Conservation (phyloP, 305 asterid genomes). For the Solanum chacoense region DNA sequence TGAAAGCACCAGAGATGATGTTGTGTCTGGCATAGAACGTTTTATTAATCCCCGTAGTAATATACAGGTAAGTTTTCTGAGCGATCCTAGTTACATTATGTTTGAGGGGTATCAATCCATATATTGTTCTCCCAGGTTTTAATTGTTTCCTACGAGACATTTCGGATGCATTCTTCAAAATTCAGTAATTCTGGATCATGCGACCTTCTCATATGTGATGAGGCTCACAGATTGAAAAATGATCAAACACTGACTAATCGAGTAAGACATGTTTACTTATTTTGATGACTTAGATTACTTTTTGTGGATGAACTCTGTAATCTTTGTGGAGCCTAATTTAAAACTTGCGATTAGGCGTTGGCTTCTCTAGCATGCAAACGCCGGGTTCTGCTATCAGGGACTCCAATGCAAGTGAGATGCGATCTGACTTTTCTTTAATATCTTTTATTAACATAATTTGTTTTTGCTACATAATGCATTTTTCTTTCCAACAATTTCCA, state of each 20-base stretch:
- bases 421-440: conserved; percentile 4
- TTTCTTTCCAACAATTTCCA: conserved; percentile 18
- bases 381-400: conserved; percentile 82
- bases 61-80: conserved; percentile 45
- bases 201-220: conserved; percentile 95
- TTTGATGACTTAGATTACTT: conserved; percentile 10
- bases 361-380: conserved; percentile 86
- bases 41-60: conserved; percentile 43
- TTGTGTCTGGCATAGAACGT: conserved; percentile 61
- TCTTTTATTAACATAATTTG: conserved; percentile 3
- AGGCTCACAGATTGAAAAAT: conserved; percentile 96
- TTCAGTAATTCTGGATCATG: conserved; percentile 72
- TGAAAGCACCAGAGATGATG: conserved; percentile 92
- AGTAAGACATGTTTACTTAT: conserved; percentile 37
- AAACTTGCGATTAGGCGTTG: conserved; percentile 59
- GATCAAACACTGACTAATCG: conserved; percentile 95
- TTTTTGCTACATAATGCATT: background rate
- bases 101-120: background rate
- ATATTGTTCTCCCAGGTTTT: conserved; percentile 43
- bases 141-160: conserved; percentile 95
- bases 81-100: background rate
- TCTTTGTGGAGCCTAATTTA: conserved; percentile 2
- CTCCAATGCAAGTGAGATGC: conserved; percentile 92
- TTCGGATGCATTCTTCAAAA: conserved; percentile 85
- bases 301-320: background rate